Evolutionary conservation across 2,329 filamentous ascomycete genomes (phyloP).

Genomic region (Chaetomium olivaceum): DNA sequence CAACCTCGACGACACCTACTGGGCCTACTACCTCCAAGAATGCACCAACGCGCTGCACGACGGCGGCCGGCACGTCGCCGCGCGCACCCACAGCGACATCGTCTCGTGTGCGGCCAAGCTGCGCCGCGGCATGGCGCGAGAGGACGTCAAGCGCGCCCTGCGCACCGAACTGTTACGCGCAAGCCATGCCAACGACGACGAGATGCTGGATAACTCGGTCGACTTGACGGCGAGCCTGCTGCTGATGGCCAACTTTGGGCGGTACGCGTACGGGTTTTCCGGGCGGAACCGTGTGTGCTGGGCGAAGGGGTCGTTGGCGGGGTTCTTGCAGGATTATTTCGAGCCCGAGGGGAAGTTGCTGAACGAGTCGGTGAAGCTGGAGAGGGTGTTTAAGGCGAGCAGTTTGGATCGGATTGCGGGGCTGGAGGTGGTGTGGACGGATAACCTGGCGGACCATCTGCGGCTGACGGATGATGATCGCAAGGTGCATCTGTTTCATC

Average conservation of each 20-base stretch:
- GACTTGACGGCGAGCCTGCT: not conserved
- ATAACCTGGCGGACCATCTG: not conserved
- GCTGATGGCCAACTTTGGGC: not conserved
- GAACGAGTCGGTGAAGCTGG: not conserved
- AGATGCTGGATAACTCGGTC: not conserved
- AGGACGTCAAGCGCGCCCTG: not conserved
- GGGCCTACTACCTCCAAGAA: not conserved
- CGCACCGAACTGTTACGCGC: not conserved
- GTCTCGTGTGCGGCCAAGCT: not conserved
- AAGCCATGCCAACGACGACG: not conserved
- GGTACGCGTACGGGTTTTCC: not conserved
- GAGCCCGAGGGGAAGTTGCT: not conserved
- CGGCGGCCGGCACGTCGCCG: not conserved
- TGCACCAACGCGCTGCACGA: not conserved
- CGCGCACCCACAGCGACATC: not conserved
- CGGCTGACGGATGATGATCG: not conserved
- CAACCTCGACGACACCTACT: not conserved
- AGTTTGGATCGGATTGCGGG: not conserved
- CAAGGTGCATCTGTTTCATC: not conserved
- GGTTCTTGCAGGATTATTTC: not conserved
- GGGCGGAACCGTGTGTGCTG: not conserved
- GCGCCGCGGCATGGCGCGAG: not conserved
- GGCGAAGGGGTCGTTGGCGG: not conserved
- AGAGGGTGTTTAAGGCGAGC: not conserved
- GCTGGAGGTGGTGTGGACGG: not conserved